Percentiles rank a stretch among this genome's conserved stretches.
Evolutionary conservation across 306 rosid genomes (phyloP).

Genomic region (Cicer pinnatifidum): DNA sequence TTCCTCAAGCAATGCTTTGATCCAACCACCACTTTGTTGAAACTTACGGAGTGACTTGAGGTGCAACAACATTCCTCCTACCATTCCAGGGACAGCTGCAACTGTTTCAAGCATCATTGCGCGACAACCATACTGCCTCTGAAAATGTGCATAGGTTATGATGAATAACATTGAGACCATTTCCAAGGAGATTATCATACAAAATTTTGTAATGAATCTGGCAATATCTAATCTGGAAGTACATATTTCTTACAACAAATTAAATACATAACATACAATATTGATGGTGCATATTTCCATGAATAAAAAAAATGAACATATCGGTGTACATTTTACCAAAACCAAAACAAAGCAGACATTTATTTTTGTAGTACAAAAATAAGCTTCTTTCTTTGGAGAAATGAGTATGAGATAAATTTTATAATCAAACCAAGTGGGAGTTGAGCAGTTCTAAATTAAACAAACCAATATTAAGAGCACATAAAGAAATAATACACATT

Average conservation of each 20-base stretch:
- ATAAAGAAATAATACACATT: not conserved
- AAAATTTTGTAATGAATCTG: not conserved
- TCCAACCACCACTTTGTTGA: constrained; percentile 78
- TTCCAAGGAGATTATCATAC: constrained; percentile 1
- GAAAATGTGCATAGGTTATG: constrained; percentile 25
- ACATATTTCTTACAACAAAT: not conserved
- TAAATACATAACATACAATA: not conserved
- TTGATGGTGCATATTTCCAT: not conserved
- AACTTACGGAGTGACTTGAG: constrained; percentile 66
- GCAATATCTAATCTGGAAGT: not conserved
- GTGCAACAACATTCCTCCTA: constrained; percentile 81
- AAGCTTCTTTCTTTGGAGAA: not conserved
- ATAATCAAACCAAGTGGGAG: not conserved
- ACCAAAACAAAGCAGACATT: too few relatives aligned
- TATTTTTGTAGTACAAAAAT: not conserved
- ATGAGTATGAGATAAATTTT: not conserved
- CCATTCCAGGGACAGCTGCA: constrained; percentile 88
- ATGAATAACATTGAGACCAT: constrained; percentile 25
- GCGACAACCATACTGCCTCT: constrained; percentile 78
- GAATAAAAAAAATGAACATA: not conserved
- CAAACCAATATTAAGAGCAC: not conserved
- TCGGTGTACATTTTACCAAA: not conserved
- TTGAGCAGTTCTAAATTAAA: not conserved
- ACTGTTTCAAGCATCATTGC: constrained; percentile 92
- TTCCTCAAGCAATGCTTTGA: constrained; percentile 83